Evolutionary conservation across 805 yeast species (phyloP).

Genomic region (Ogataea saltuana): DNA sequence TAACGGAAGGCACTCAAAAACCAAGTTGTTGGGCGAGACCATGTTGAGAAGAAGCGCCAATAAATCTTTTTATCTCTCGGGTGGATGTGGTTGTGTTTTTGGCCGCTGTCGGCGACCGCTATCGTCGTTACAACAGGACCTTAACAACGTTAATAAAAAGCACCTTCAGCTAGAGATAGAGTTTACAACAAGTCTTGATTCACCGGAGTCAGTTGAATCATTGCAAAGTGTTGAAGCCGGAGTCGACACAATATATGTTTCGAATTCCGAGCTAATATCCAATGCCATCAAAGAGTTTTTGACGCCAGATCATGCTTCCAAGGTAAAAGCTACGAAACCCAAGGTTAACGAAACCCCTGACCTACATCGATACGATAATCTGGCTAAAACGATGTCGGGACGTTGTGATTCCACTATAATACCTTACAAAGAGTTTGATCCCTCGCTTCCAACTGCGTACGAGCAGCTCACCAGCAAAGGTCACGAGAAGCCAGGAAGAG

Average conservation of each 20-base stretch:
- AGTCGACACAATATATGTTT: neutral
- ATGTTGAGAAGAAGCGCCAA: no score
- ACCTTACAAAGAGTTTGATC: slow-evolving; percentile 25
- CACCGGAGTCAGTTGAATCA: neutral
- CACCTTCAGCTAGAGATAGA: slow-evolving; percentile 12
- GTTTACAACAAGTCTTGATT: slow-evolving; percentile 2
- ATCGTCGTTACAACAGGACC: slow-evolving; percentile 15
- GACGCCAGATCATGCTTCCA: neutral
- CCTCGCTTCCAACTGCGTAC: slow-evolving; percentile 21
- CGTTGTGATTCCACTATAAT: slow-evolving; percentile 4
- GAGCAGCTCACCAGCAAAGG: slow-evolving; percentile 17
- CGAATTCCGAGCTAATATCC: neutral
- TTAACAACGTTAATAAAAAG: slow-evolving; percentile 14
- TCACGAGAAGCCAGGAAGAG: slow-evolving; percentile 12
- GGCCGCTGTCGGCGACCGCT: neutral
- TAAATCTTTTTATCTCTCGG: no score
- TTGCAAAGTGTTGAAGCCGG: neutral
- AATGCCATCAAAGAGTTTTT: slow-evolving; percentile 8
- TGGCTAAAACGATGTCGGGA: slow-evolving; percentile 10
- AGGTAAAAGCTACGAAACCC: neutral
- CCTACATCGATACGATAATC: slow-evolving; percentile 8
- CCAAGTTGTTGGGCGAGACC: no score
- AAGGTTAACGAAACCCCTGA: neutral
- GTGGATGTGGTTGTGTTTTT: neutral
- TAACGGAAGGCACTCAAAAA: no score